phyloP scores from a whole-genome alignment of 2,329 filamentous ascomycete species.

The Fusarium anthophilum region DNA sequence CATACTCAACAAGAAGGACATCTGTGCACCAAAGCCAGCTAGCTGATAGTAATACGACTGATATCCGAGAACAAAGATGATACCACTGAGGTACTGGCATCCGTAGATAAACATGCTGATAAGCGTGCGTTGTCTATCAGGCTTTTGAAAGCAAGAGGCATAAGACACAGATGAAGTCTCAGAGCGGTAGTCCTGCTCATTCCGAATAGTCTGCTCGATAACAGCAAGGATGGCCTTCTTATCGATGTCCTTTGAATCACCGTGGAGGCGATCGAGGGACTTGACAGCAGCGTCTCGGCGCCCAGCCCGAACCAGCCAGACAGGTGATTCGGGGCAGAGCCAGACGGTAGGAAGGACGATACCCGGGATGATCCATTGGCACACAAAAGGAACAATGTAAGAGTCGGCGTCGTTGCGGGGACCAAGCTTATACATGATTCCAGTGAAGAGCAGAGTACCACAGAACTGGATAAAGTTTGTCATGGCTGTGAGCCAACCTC shows the following conservation, averaged over 20 bases:
- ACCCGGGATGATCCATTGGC: conserved; percentile 8
- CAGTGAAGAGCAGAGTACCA: background rate
- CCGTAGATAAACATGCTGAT: conserved; percentile 49
- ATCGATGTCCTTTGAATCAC: conserved; percentile 42
- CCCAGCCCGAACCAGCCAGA: conserved; percentile 50
- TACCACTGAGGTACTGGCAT: conserved; percentile 49
- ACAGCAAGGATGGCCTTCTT: conserved; percentile 28
- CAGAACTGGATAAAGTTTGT: background rate
- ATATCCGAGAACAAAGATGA: conserved; percentile 50
- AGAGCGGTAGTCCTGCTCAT: background rate
- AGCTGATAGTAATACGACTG: conserved; percentile 56
- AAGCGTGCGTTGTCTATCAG: conserved; percentile 52
- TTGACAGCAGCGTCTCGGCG: conserved; percentile 48
- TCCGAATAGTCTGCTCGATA: background rate
- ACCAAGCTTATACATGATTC: background rate
- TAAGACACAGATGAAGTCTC: conserved; percentile 50
- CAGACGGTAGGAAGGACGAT: background rate
- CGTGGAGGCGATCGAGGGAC: conserved; percentile 48
- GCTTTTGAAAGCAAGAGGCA: conserved; percentile 52
- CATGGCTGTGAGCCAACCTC: background rate
- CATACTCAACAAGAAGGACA: conserved; percentile 52
- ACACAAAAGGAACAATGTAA: conserved; percentile 25
- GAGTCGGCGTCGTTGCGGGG: background rate
- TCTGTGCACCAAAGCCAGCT: conserved; percentile 50
- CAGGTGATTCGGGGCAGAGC: conserved; percentile 54